Evolutionary conservation across 352 stramenopile genomes (phyloP), one percentile per base, ranked within the genome.

Genomic region (Elongisporangium prolatum): DNA sequence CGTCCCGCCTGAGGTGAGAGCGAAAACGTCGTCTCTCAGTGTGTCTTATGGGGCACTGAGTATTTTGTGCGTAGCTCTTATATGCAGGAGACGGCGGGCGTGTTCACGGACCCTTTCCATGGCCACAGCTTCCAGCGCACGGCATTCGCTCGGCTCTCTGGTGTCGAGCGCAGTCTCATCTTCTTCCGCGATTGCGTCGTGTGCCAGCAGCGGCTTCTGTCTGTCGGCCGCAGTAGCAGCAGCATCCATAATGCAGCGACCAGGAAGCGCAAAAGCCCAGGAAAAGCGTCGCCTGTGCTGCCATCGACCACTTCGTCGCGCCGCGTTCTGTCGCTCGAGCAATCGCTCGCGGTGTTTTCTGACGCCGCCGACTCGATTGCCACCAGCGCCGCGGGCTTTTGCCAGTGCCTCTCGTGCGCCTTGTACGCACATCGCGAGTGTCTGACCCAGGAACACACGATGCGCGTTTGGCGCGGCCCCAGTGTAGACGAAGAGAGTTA

Each of bases 171-270:
- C 58, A 84, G 75, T 53, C 58, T 79, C 21, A 68, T 89, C 50
- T 84, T 85, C 54, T 86, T 86, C 61, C 76, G 74, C 38, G 75
- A 86, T 52, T 89, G 79, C 61, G 59, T 72, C 48, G 63, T 80
- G 22, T 89, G 79, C 52, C 59, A 68, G 5, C 67, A 86, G 60
- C 79, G 76, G 22, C 59, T 83, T 22, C 63, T 86, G 28, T 60
- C 64, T 16, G 60, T 86, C 44, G 61, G 63, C 7, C 47, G 59
- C 62, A 34, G 40, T 48, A 10, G 47, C 61, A 16, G 38, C 49
- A 13, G 24, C n/a, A n/a, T n/a, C 22, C 34, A 44, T 21, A 50
- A 48, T 38, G 50, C 25, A 49, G 21, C 48, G 20, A 17, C 4
- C n/a, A 56, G 18, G 10, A 57, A 21, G 20, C 11, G 18, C 34